Conservation (phyloP, 352 stramenopile genomes). For the Blastocystis sp. region DNA sequence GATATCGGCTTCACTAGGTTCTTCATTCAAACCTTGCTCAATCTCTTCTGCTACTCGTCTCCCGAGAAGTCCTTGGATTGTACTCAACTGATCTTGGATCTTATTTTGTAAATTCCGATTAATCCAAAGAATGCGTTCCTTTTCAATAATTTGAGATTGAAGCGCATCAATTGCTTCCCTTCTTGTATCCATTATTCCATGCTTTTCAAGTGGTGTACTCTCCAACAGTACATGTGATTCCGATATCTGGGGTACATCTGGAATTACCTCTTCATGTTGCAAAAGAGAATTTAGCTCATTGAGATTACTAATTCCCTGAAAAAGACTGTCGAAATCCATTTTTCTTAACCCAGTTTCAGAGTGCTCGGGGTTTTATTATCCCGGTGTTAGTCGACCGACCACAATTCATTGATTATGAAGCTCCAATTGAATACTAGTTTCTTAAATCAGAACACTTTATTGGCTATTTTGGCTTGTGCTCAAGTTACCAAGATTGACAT, state of each 20-base stretch:
- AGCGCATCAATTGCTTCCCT: background rate
- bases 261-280: background rate
- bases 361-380: background rate
- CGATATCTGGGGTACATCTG: background rate
- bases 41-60: background rate
- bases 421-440: slow-evolving; percentile 28
- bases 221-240: background rate
- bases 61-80: background rate
- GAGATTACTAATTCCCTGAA: background rate
- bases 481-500: background rate
- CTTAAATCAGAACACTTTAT: slow-evolving; percentile 26
- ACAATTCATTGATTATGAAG: slow-evolving; percentile 8
- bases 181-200: background rate
- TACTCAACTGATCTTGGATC: background rate
- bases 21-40: background rate
- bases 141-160: background rate
- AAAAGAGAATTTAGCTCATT: background rate
- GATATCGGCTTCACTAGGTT: background rate
- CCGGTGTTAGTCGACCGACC: no score
- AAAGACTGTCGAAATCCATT: background rate
- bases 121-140: background rate
- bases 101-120: slow-evolving; percentile 5
- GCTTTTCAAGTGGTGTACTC: background rate
- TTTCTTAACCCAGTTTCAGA: background rate
- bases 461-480: slow-evolving; percentile 8